A percentile compares a stretch with the other conserved stretches of the same genome.
Evolutionary conservation across 495 filamentous ascomycete species (phyloP).

Genomic region (Hypoxylon fragiforme): DNA sequence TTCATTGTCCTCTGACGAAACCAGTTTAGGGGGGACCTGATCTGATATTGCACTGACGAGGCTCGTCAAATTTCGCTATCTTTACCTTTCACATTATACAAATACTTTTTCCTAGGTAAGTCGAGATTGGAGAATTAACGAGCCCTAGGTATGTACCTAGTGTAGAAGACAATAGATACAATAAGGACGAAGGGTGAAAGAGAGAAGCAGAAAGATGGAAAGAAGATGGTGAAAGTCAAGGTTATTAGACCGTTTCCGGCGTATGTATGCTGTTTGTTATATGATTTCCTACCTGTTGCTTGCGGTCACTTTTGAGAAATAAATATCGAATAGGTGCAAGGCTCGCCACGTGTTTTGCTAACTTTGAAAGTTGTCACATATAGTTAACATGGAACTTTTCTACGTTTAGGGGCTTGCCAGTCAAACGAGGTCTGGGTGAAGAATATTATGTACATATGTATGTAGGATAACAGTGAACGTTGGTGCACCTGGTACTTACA

Average conservation of each 20-base stretch:
- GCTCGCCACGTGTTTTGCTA: constrained; percentile 16
- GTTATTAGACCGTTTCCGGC: constrained; percentile 15
- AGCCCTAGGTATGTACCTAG: neutral
- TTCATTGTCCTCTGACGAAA: constrained; percentile 13
- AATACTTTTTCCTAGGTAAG: constrained; percentile 5
- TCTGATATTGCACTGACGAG: neutral
- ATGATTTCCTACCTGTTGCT: constrained; percentile 2
- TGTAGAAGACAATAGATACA: neutral
- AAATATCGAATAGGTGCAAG: too few species aligned
- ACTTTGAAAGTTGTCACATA: neutral
- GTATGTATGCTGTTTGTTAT: neutral
- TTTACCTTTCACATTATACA: neutral
- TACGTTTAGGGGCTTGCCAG: too few species aligned
- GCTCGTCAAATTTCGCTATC: too few species aligned
- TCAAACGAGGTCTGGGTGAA: neutral
- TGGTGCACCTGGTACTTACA: too few species aligned
- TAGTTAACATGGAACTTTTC: neutral
- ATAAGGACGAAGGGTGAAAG: constrained; percentile 4
- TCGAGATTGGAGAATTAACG: neutral
- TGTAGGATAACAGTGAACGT: too few species aligned
- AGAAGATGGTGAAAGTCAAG: too few species aligned
- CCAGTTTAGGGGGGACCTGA: neutral
- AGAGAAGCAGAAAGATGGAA: neutral
- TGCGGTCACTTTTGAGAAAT: constrained; percentile 7
- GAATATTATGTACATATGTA: neutral